phyloP scores from a whole-genome alignment of 768 basidiomycete genomes.

The Suillus spraguei region DNA sequence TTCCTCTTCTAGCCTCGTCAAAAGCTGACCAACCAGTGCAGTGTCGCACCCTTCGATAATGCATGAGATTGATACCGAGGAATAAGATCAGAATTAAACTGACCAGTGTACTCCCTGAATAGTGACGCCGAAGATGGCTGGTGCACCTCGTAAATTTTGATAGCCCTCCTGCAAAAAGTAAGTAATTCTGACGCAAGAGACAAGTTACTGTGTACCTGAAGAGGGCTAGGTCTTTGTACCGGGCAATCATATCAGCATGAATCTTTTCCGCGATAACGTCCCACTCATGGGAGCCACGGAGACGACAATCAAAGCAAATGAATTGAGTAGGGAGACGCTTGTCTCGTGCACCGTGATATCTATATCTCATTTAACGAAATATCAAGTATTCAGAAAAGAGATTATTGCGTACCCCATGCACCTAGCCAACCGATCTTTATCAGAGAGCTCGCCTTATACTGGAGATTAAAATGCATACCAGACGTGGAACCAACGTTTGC shows the following conservation, averaged over 20 bases:
- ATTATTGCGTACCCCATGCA: slow-evolving; percentile 40
- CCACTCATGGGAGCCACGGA: slow-evolving; percentile 68
- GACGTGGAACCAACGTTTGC: slow-evolving; percentile 72
- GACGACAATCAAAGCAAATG: slow-evolving; percentile 76
- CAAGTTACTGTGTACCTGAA: slow-evolving; percentile 53
- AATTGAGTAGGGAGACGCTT: slow-evolving; percentile 60
- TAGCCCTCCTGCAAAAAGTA: slow-evolving; percentile 52
- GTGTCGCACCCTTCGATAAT: slow-evolving; percentile 50
- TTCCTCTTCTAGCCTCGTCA: slow-evolving; percentile 71
- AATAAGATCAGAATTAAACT: slow-evolving; percentile 18
- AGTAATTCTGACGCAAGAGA: slow-evolving; percentile 4
- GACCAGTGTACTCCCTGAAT: slow-evolving; percentile 67
- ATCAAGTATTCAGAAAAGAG: background rate
- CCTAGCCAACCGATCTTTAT: slow-evolving; percentile 19
- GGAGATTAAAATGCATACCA: slow-evolving; percentile 51
- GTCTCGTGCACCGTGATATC: slow-evolving; percentile 66
- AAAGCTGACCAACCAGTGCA: slow-evolving; percentile 58
- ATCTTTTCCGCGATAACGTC: slow-evolving; percentile 62
- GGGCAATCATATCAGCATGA: slow-evolving; percentile 57
- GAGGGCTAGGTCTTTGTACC: slow-evolving; percentile 68
- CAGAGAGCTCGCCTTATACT: background rate
- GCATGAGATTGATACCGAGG: slow-evolving; percentile 4
- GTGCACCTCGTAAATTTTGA: slow-evolving; percentile 64
- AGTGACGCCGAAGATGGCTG: slow-evolving; percentile 45
- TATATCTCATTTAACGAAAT: slow-evolving; percentile 24